Evolutionary conservation across 2,329 filamentous ascomycete genomes (phyloP), one percentile per base, ranked within the genome.

Genomic region (Exophiala phaeomuriformis): DNA sequence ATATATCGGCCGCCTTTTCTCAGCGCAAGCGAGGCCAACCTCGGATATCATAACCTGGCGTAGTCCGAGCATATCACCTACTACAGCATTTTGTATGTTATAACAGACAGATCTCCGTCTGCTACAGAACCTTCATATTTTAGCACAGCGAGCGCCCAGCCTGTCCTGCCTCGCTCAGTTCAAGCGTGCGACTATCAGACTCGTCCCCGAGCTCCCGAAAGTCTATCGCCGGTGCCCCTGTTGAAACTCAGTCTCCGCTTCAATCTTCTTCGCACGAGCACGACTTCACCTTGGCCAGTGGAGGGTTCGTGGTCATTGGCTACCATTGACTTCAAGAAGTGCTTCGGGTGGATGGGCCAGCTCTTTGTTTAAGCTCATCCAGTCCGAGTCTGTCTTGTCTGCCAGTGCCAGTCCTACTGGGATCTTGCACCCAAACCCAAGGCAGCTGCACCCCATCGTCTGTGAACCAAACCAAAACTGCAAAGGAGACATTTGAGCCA

Each of bases 131-230:
- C 39, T 41, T 41, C 39, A 5, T 28, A 27, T 28, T 28, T 45
- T 45, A 33, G 29, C 42, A 31, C 32, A 33, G 29, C 42, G 10
- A n/a, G 4, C 32, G 19, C n/a, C n/a, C 30, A 12, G 9, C n/a
- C 29, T 45, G 7, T 7, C 8, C 42, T 32, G 42, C 29, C 19
- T 29, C 19, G 19, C 19, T 19, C 19, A 19, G 19, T 19, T 19
- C 42, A 32, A n/a, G 29, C 29, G n/a, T 45, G 42, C 42, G 35
- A 49, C 47, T 49, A 42, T 40, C 27, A 40, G 30, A 35, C 36
- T n/a, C 42, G n/a, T 41, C 47, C 37, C 47, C 47, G 33, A 29
- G 29, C 47, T 49, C 35, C 47, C 47, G 47, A 30, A 49, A 49
- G 36, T 40, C 47, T 29, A 49, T 49, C 47, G 47, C 36, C 30